phyloP scores from a whole-genome alignment of 176 grass and related monocot genomes.

The Zoysia japonica region DNA sequence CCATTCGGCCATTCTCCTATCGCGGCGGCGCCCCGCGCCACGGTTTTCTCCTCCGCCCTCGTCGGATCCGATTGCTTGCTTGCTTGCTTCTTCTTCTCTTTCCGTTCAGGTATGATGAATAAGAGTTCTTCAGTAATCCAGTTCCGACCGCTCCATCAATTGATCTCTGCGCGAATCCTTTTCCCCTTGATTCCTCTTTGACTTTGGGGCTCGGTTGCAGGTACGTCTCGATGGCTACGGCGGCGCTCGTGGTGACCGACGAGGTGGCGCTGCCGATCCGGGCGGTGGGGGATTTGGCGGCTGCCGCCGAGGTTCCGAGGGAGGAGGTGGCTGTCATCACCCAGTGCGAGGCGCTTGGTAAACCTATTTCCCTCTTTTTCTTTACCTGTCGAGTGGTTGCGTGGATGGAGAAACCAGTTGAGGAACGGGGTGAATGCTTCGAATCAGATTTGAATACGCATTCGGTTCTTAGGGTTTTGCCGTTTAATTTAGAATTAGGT shows the following conservation, averaged over 20 bases:
- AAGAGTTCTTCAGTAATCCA: not conserved
- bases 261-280: slow-evolving; percentile 63
- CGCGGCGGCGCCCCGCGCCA: slow-evolving; percentile 3
- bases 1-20: not conserved
- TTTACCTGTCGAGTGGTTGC: not conserved
- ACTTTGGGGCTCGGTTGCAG: not conserved
- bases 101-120: not conserved
- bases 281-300: slow-evolving; percentile 57
- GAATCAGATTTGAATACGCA: not conserved
- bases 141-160: not conserved
- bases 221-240: slow-evolving; percentile 31
- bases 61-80: not conserved
- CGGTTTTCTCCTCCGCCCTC: not conserved
- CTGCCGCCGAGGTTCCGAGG: slow-evolving; percentile 48
- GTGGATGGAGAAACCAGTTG: not conserved
- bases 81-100: not conserved
- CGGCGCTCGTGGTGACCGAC: slow-evolving; percentile 66
- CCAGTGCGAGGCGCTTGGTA: slow-evolving; percentile 69
- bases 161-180: not conserved
- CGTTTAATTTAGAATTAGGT: not conserved
- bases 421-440: too few relatives aligned
- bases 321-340: slow-evolving; percentile 75
- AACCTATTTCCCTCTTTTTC: not conserved
- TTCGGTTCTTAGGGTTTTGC: not conserved
- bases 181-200: not conserved